Percentiles rank a stretch among this genome's conserved stretches.
These are phyloP conservation scores for Ascochyta koolunga DNA, from an alignment of 2,329 filamentous ascomycete species.

Conservation along the genomic window DNA sequence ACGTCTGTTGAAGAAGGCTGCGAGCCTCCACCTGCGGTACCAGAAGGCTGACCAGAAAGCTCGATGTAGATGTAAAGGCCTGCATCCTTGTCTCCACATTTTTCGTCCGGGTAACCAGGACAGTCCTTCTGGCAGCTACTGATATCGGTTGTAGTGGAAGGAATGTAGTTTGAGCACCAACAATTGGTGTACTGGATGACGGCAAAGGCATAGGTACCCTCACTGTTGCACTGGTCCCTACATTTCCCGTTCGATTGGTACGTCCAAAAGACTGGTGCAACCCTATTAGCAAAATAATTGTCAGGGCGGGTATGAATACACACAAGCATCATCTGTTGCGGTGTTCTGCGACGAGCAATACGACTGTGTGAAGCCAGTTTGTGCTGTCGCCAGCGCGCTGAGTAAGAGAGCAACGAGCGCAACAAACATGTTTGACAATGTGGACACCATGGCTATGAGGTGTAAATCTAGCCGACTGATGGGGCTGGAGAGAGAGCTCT, in stretches of 20 bases:
- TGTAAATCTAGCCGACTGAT: neutral
- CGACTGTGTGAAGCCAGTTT: constrained; percentile 28
- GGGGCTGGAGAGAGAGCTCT: neutral
- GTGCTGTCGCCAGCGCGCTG: constrained; percentile 15
- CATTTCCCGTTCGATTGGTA: constrained; percentile 74
- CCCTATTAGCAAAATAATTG: constrained; percentile 11
- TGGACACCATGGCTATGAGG: constrained; percentile 22
- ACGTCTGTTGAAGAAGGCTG: constrained; percentile 34
- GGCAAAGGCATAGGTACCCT: constrained; percentile 66
- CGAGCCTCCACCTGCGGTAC: constrained; percentile 57
- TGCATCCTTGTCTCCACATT: constrained; percentile 64
- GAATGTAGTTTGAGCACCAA: constrained; percentile 77
- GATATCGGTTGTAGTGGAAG: constrained; percentile 50
- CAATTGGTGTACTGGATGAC: constrained; percentile 69
- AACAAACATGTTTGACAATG: constrained; percentile 25
- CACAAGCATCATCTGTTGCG: constrained; percentile 44
- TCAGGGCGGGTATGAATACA: constrained; percentile 17
- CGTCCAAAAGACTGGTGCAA: constrained; percentile 32
- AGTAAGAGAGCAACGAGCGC: constrained; percentile 26
- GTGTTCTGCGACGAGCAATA: constrained; percentile 57
- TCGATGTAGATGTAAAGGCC: constrained; percentile 70
- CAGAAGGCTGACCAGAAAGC: constrained; percentile 57
- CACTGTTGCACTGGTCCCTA: constrained; percentile 60
- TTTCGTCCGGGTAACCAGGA: constrained; percentile 71
- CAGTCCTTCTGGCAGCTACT: constrained; percentile 64